phyloP scores from a whole-genome alignment of 2,329 filamentous ascomycete species.

The Drechslerella dactyloides region DNA sequence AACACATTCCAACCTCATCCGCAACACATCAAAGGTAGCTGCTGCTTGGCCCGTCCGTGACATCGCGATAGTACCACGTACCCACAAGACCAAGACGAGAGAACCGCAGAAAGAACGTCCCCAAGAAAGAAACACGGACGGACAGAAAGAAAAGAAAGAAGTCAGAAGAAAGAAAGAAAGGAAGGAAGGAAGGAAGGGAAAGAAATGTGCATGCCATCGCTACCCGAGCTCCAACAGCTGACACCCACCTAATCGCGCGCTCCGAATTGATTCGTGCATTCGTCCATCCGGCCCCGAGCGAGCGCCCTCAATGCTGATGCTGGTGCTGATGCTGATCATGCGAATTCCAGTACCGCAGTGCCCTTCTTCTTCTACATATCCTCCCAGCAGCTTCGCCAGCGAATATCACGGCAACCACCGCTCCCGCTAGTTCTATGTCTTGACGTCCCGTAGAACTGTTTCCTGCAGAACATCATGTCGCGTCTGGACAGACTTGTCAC shows the following conservation, averaged over 20 bases:
- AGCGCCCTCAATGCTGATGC: background rate
- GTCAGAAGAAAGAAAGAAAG: background rate
- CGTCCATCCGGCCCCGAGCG: background rate
- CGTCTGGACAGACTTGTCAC: slow-evolving; percentile 86
- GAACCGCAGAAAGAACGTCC: background rate
- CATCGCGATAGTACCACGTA: too few species aligned
- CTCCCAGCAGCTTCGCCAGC: background rate
- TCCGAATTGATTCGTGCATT: background rate
- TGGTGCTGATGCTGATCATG: slow-evolving; percentile 2
- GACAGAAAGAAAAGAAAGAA: too few species aligned
- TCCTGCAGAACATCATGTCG: slow-evolving; percentile 52
- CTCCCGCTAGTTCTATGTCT: background rate
- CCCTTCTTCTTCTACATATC: background rate
- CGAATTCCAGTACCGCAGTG: background rate
- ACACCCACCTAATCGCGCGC: background rate
- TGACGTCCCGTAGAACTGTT: background rate
- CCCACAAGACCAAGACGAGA: background rate
- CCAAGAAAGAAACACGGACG: background rate
- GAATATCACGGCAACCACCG: background rate
- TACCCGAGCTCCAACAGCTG: too few species aligned
- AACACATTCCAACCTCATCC: slow-evolving; percentile 29
- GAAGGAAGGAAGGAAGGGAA: too few species aligned
- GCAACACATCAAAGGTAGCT: slow-evolving; percentile 31
- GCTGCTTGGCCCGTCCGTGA: too few species aligned
- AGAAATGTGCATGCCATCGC: too few species aligned